Evolutionary conservation across 2,329 filamentous ascomycete genomes (phyloP).

Genomic region (Davidsoniella eucalypti): DNA sequence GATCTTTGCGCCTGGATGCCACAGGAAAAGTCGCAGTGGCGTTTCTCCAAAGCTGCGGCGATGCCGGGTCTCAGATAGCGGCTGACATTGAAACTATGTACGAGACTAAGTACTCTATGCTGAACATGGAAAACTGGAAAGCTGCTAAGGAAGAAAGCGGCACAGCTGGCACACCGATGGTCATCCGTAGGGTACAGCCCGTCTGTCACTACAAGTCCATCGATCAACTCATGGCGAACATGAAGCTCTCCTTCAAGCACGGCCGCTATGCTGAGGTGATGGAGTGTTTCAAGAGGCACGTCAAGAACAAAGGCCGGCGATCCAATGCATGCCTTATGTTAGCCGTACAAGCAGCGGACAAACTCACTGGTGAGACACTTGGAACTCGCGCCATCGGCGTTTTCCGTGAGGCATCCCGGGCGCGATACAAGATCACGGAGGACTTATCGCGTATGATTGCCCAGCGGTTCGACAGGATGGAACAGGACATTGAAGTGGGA

Average conservation of each 20-base stretch:
- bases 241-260: conserved; percentile 5
- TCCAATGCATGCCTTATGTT: conserved; percentile 6
- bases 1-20: conserved; percentile 4
- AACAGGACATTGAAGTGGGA: background rate
- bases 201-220: conserved; percentile 1
- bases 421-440: conserved; percentile 8
- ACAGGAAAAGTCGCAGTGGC: background rate
- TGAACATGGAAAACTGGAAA: background rate
- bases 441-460: conserved; percentile 5
- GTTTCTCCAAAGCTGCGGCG: conserved; percentile 3
- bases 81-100: conserved; percentile 5
- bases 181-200: conserved; percentile 3
- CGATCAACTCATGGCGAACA: conserved; percentile 6
- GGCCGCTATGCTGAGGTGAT: background rate
- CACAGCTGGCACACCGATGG: background rate
- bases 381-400: background rate
- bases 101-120: background rate
- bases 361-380: background rate
- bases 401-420: conserved; percentile 1
- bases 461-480: conserved; percentile 2
- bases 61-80: background rate
- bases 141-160: background rate
- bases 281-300: conserved; percentile 4
- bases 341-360: conserved; percentile 9
- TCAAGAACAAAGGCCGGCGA: conserved; percentile 5